Base-by-base conservation (phyloP, 768 basidiomycete species). In the Trametes maxima region DNA sequence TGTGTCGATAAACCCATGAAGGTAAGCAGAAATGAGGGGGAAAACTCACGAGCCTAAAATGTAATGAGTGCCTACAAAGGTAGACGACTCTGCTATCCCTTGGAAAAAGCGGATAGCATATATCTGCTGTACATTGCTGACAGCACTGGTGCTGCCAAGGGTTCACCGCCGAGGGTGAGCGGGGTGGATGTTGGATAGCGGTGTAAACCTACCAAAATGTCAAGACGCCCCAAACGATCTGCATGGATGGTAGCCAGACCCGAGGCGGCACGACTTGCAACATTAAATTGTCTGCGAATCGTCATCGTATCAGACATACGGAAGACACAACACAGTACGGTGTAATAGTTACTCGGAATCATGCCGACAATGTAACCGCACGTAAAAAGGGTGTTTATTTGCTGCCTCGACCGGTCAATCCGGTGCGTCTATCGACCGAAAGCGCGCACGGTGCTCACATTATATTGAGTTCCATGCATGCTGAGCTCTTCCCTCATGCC, bases 331-430 rank as follows among this genome's bases (percentile, higher is more conserved):
- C 12, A 33, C 22, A 17, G 24, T 22, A 11, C 46, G 37, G 2
- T 71, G 62, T 3, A 11, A 16, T 10, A 49, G n/a, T 48, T 66
- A 87, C 86, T 87, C 44, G 85, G 86, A 70, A 88, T 84, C 85
- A 88, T 87, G 60, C 88, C 88, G 42, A 90, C 72, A 59, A 89
- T 86, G 69, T 91, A 90, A 2, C 88, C 88, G 65, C 87, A 89
- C 5, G 87, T 88, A 65, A 89, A 89, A 47, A 86, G 79, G 10
- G 86, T 85, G 69, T 86, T 87, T 60, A 90, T 82, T 79, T 85
- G 81, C 82, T 85, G 64, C 22, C 7, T 8, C 39, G 12, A 3
- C 10, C 22, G 17, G 46, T 37, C 14, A 42, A 37, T 22, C 19
- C 17, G 11, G 3, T 19, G 21, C 19, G 7, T 11, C 21, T 22